Base-by-base conservation (phyloP, 441 rosid genomes). In the Pelargonium australe region DNA sequence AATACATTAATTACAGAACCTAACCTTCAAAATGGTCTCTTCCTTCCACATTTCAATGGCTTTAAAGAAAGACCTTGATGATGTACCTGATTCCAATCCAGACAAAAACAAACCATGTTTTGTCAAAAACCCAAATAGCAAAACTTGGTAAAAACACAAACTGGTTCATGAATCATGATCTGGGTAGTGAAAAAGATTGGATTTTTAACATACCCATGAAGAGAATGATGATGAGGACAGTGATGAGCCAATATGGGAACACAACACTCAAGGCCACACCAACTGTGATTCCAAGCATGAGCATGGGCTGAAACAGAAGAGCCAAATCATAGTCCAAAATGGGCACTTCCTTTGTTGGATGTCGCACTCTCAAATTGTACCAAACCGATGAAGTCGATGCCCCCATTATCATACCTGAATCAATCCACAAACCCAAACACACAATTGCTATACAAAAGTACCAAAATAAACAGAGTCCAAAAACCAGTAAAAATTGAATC, bases 401-500 rank as follows among this genome's bases (percentile, higher is more conserved):
- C 65, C 93, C 93, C 90, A 86, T 85, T 72, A 88, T 88, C 93
- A 88, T 88, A 70, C 93, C 93, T 88, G 66, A 14, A 68, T 45
- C 63, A 12, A 47, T 47, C 13, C 55, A 47, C 55, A 49, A 12
- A 13, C 17, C 57, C n/a, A 49, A 49, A 49, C 57, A 34, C 40
- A 34, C 40, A 34, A 34, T 34, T 34, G 40, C 40, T 34, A 4
- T 3, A 34, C 40, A 34, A 34, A 34, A 34, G 40, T 34, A 34
- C 40, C 40, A 34, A 4, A 34, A 20, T 20, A 34, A 34, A 34
- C 40, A 34, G 40, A 34, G 40, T 3, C 40, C 40, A 20, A 34
- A 34, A 34, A 34, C 40, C 40, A 34, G 40, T 34, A 34, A 34
- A 34, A 34, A 34, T 34, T 5, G 6, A 34, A 34, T 34, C 40